Evolutionary conservation across 441 rosid genomes (phyloP).

Genomic region (Euphorbia celastroides): DNA sequence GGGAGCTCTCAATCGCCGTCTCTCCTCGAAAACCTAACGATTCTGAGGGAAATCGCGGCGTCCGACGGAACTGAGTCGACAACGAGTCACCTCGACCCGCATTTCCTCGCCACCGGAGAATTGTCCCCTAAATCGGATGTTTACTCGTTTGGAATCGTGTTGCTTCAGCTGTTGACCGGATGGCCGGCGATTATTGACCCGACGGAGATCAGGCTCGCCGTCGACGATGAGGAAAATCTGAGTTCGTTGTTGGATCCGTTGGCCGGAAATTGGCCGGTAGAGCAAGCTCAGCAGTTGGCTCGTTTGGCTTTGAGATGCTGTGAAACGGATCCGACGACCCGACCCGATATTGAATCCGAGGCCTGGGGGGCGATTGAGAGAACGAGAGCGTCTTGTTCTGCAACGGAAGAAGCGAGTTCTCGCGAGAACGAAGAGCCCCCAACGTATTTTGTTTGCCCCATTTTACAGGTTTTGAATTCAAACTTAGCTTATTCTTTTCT

Average conservation of each 20-base stretch:
- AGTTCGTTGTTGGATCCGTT: constrained; percentile 57
- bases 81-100: constrained; percentile 68
- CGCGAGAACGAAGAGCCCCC: constrained; percentile 62
- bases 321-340: constrained; percentile 43
- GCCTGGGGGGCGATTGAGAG: constrained; percentile 85
- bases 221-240: constrained; percentile 46
- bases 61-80: constrained; percentile 47
- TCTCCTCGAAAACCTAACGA: constrained; percentile 19
- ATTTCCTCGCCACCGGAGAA: constrained; percentile 62
- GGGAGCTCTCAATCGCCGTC: constrained; percentile 50
- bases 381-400: constrained; percentile 71
- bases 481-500: no score
- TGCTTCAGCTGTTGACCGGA: constrained; percentile 70
- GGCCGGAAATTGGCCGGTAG: constrained; percentile 95
- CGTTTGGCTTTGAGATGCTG: constrained; percentile 76
- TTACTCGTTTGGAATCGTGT: constrained; percentile 80
- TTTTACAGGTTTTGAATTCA: constrained; percentile 46
- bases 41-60: constrained; percentile 16
- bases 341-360: constrained; percentile 75
- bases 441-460: constrained; percentile 76
- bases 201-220: constrained; percentile 53
- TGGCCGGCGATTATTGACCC: constrained; percentile 47
- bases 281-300: constrained; percentile 78
- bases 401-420: constrained; percentile 40
- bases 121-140: constrained; percentile 72